These are phyloP conservation scores for Teunomyces atbi DNA, from an alignment of 805 yeast species.

Conservation along the genomic window DNA sequence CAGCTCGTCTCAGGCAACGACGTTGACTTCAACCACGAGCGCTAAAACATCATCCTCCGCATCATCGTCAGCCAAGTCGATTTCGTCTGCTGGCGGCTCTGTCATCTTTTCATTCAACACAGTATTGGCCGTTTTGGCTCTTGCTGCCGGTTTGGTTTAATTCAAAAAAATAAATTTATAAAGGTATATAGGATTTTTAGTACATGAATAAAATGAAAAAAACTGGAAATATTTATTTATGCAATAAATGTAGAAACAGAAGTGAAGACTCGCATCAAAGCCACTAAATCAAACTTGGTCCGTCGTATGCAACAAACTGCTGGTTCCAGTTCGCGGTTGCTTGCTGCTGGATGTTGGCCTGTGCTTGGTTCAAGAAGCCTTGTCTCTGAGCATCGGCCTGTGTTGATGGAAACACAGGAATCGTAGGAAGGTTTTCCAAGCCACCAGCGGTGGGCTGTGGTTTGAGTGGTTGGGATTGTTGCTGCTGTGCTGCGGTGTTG, in stretches of 20 bases:
- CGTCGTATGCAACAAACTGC: slow-evolving; percentile 16
- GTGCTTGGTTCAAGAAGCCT: slow-evolving; percentile 36
- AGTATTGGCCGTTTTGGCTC: neutral
- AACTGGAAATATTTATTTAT: neutral
- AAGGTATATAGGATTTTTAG: neutral
- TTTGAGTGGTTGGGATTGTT: slow-evolving; percentile 29
- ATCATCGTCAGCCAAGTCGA: neutral
- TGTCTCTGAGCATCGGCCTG: slow-evolving; percentile 43
- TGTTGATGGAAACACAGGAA: slow-evolving; percentile 69
- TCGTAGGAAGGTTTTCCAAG: slow-evolving; percentile 60
- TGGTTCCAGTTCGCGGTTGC: slow-evolving; percentile 2
- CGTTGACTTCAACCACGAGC: slow-evolving; percentile 18
- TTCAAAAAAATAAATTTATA: neutral
- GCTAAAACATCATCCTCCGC: slow-evolving; percentile 13
- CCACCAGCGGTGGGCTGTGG: slow-evolving; percentile 73
- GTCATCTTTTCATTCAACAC: slow-evolving; percentile 1
- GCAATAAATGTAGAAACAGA: neutral
- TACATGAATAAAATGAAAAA: neutral
- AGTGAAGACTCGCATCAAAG: neutral
- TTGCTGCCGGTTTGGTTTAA: neutral
- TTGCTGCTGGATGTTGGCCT: slow-evolving; percentile 30
- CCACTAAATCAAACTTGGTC: slow-evolving; percentile 23
- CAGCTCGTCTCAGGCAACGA: slow-evolving; percentile 12
- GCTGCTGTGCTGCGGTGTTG: slow-evolving; percentile 18
- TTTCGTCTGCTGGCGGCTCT: slow-evolving; percentile 2